Evolutionary conservation across 352 stramenopile genomes (phyloP), one percentile per base, ranked within the genome.

Genomic region (Phytophthora macrochlamydospora): DNA sequence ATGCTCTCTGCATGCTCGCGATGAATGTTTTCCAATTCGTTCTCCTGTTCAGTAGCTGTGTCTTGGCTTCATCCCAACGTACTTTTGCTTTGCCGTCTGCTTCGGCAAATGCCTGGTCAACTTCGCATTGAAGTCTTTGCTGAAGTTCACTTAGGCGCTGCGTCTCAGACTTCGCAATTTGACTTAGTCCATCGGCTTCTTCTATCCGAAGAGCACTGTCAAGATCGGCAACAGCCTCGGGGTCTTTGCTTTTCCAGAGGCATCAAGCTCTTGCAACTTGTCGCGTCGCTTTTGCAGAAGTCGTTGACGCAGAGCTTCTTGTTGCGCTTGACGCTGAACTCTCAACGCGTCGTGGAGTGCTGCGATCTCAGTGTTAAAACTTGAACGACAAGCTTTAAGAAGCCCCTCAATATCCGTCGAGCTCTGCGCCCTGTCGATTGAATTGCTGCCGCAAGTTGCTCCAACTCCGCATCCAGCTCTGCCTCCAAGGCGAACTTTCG

Each of bases 391-490:
- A 9, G 43, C 43, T 13, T 31, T 53, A 13, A 83, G 51, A n/a
- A 75, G 50, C 8, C 29, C 33, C 40, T 85, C 71, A 3, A 83
- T 57, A 29, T 83, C 68, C 7, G 42, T 49, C 8, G 56, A 62
- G 12, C 40, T 71, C 44, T 57, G 53, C 7, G 56, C 50, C 4
- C 65, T 12, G 55, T 50, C 1, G 51, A 30, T 28, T 81, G 62
- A 7, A 81, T 60, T 2, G 45, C 58, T 5, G 65, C 44, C 29
- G 71, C 59, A 3, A 83, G 62, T 2, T 73, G 48, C 7, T 73
- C 40, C 38, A 83, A 49, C 28, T 83, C 67, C 0, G 45, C 12
- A 4, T 81, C 65, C 24, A 77, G 55, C 2, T 65, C 35, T 0
- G 62, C 59, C 49, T 73, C 60, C 51, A 81, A 14, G 1, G 61